A percentile compares a stretch with the other conserved stretches of the same genome.
Evolutionary conservation across 2,329 filamentous ascomycete species (phyloP).

Genomic region (Sclerotinia spermophila): DNA sequence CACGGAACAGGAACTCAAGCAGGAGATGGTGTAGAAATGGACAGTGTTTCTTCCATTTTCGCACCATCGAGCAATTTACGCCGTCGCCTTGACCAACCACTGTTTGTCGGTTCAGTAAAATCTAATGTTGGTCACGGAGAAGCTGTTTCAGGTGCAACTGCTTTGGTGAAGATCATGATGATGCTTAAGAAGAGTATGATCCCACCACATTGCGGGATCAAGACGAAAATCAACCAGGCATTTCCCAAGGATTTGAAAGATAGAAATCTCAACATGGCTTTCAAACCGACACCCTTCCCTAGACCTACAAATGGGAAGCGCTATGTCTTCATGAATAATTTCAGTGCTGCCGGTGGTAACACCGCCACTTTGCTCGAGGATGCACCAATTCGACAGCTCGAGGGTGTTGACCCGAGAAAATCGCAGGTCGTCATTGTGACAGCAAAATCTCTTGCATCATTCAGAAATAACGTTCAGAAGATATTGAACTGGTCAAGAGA

Average conservation of each 20-base stretch:
- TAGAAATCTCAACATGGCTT: slow-evolving; percentile 29
- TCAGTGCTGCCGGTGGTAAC: slow-evolving; percentile 38
- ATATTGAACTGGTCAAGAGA: slow-evolving; percentile 8
- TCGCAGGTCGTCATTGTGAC: slow-evolving; percentile 19
- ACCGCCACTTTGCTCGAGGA: slow-evolving; percentile 27
- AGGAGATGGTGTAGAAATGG: slow-evolving; percentile 21
- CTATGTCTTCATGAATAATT: slow-evolving; percentile 47
- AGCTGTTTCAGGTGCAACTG: slow-evolving; percentile 27
- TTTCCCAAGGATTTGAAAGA: slow-evolving; percentile 39
- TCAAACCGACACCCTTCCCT: slow-evolving; percentile 23
- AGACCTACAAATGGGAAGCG: slow-evolving; percentile 40
- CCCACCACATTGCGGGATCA: slow-evolving; percentile 32
- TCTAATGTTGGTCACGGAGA: slow-evolving; percentile 20
- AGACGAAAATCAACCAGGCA: slow-evolving; percentile 34
- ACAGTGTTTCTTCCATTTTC: slow-evolving; percentile 17
- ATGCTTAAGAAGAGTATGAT: slow-evolving; percentile 32
- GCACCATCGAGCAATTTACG: slow-evolving; percentile 28
- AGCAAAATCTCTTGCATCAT: slow-evolving; percentile 17
- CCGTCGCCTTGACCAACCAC: slow-evolving; percentile 20
- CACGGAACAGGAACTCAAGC: slow-evolving; percentile 21
- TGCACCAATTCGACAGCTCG: slow-evolving; percentile 19
- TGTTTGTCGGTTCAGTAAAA: slow-evolving; percentile 19
- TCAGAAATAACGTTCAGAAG: slow-evolving; percentile 18
- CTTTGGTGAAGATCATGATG: slow-evolving; percentile 34
- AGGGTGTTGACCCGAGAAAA: slow-evolving; percentile 8